Conservation (phyloP, 1,284 basidiomycete species). For the Xerocomus tenax region DNA sequence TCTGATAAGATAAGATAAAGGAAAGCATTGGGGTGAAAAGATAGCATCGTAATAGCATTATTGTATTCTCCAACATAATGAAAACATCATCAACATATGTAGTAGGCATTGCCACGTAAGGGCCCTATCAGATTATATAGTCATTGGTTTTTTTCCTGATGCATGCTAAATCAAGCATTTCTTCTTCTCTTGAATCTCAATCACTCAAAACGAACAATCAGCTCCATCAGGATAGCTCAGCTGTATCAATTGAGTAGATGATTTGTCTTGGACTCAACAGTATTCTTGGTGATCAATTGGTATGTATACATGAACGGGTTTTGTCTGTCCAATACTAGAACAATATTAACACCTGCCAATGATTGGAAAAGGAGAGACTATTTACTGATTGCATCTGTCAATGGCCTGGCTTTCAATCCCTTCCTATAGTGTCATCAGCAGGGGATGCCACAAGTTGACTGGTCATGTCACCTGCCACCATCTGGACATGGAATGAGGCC, state of each 20-base stretch:
- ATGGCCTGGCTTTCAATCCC: conserved; percentile 87
- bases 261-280: conserved; percentile 70
- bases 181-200: conserved; percentile 79
- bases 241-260: not conserved
- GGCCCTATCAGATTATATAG: too few species aligned
- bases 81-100: too few species aligned
- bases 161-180: conserved; percentile 66
- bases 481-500: conserved; percentile 27
- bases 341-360: conserved; percentile 1
- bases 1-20: too few species aligned
- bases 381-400: conserved; percentile 63
- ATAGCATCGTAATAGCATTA: too few species aligned
- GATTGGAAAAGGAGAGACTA: not conserved
- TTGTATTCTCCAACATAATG: too few species aligned
- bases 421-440: conserved; percentile 39
- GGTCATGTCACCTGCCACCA: conserved; percentile 57
- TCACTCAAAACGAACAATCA: conserved; percentile 37
- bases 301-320: conserved; percentile 77
- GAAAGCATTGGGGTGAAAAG: too few species aligned
- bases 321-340: conserved; percentile 71
- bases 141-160: too few species aligned
- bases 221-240: not conserved
- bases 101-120: too few species aligned
- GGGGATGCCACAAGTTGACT: not conserved
- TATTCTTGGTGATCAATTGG: conserved; percentile 80